Percentiles rank a stretch among this genome's conserved stretches.
phyloP scores from a whole-genome alignment of 1,284 basidiomycete genomes.

The Ustilago crameri region DNA sequence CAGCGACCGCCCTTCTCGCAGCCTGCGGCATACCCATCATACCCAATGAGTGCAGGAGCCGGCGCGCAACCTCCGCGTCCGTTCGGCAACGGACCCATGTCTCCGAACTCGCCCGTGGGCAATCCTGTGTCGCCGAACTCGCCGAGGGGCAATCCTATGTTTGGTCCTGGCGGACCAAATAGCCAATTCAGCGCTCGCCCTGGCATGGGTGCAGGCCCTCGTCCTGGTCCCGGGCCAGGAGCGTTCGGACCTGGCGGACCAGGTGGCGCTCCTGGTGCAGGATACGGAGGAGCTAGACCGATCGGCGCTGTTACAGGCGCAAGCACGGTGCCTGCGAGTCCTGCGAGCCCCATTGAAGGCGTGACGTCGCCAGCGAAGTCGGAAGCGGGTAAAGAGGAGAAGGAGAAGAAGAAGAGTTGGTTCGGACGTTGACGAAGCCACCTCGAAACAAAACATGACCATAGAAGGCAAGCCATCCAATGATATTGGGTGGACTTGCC shows the following conservation, averaged over 20 bases:
- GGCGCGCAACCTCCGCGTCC: slow-evolving; percentile 18
- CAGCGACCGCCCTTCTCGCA: slow-evolving; percentile 27
- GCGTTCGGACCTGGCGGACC: neutral
- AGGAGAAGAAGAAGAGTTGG: slow-evolving; percentile 55
- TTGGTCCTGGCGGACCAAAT: slow-evolving; percentile 9
- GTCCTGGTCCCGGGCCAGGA: slow-evolving; percentile 4
- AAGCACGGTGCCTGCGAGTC: neutral
- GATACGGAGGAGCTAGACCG: slow-evolving; percentile 1
- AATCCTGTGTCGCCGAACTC: too few species aligned
- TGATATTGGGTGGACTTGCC: too few species aligned
- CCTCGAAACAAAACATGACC: neutral
- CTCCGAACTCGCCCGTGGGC: neutral
- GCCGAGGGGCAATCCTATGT: slow-evolving; percentile 18
- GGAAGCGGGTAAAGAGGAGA: slow-evolving; percentile 24
- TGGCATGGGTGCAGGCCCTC: slow-evolving; percentile 1
- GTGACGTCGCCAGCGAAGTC: slow-evolving; percentile 16
- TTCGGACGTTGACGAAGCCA: slow-evolving; percentile 21
- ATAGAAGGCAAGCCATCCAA: neutral
- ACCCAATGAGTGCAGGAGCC: slow-evolving; percentile 32
- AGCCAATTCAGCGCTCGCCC: slow-evolving; percentile 5
- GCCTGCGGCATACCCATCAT: slow-evolving; percentile 43
- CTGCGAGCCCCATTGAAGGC: neutral
- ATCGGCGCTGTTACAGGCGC: neutral
- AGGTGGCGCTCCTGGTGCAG: slow-evolving; percentile 8
- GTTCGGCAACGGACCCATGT: slow-evolving; percentile 5